These are phyloP conservation scores for Apodospora peruviana DNA, from an alignment of 495 filamentous ascomycete species.

Conservation along the genomic window DNA sequence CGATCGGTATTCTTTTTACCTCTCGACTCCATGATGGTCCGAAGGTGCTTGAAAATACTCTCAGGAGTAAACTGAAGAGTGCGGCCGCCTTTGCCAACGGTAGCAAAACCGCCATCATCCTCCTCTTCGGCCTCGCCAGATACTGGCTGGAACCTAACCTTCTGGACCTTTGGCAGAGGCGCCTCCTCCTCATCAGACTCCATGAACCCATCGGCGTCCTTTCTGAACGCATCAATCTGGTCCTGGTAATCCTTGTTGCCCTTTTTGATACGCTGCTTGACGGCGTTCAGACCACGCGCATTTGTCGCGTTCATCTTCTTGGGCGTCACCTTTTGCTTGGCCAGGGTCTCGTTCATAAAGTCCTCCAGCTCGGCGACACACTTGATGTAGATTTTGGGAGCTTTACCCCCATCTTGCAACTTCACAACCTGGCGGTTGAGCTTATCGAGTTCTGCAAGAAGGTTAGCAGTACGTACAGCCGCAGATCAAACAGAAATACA, in stretches of 20 bases:
- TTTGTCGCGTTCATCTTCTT: constrained; percentile 99
- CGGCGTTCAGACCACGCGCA: constrained; percentile 86
- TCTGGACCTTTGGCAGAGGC: constrained; percentile 37
- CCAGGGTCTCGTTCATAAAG: constrained; percentile 85
- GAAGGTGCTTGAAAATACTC: constrained; percentile 95
- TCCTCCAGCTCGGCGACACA: constrained; percentile 91
- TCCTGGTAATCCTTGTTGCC: constrained; percentile 91
- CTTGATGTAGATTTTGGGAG: constrained; percentile 88
- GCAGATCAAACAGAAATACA: constrained; percentile 24
- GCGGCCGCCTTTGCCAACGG: constrained; percentile 80
- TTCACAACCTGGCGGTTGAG: constrained; percentile 85
- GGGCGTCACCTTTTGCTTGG: constrained; percentile 89
- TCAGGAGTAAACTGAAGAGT: constrained; percentile 87
- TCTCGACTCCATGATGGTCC: constrained; percentile 86
- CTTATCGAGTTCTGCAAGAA: constrained; percentile 81
- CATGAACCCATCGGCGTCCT: constrained; percentile 82
- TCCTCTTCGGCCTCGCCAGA: constrained; percentile 39
- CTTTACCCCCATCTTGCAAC: constrained; percentile 66
- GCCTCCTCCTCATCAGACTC: constrained; percentile 73
- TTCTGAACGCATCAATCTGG: constrained; percentile 82
- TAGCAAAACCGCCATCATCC: constrained; percentile 80
- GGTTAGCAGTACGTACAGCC: constrained; percentile 12
- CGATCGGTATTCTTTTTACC: constrained; percentile 99
- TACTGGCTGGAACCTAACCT: constrained; percentile 33
- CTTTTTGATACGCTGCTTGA: constrained; percentile 96